phyloP scores from a whole-genome alignment of 306 rosid genomes.

The Chamaecrista fasciculata region DNA sequence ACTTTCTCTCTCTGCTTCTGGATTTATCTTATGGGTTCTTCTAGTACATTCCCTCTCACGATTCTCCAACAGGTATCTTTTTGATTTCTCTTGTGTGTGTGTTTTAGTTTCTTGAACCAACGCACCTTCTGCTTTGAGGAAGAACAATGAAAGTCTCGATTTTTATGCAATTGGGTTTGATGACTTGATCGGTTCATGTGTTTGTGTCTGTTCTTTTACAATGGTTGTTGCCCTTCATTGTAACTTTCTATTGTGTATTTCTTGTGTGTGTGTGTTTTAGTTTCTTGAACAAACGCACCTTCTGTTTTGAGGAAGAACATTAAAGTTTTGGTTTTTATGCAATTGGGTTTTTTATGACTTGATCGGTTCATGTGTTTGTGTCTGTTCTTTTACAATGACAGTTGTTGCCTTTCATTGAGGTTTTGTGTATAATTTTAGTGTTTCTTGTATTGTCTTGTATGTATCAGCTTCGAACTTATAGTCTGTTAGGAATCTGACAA shows the following conservation, averaged over 20 bases:
- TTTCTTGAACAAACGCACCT: not conserved
- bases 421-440: no score
- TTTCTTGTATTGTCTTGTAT: no score
- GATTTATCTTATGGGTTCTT: conserved; percentile 65
- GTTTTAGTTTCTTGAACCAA: not conserved
- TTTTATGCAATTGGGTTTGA: not conserved
- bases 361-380: not conserved
- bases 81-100: not conserved
- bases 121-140: not conserved
- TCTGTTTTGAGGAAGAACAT: not conserved
- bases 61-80: conserved; percentile 64
- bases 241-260: no score
- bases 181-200: conserved; percentile 9
- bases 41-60: conserved; percentile 60
- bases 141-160: not conserved
- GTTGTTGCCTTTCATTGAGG: not conserved
- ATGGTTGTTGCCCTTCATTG: not conserved
- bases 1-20: conserved; percentile 73
- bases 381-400: conserved; percentile 1
- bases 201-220: not conserved
- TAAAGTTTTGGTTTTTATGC: conserved; percentile 2
- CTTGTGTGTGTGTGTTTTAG: no score
- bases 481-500: no score
- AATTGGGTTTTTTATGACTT: no score
- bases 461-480: no score